phyloP scores from a whole-genome alignment of 768 basidiomycete genomes.

The Glaciozyma martinii region DNA sequence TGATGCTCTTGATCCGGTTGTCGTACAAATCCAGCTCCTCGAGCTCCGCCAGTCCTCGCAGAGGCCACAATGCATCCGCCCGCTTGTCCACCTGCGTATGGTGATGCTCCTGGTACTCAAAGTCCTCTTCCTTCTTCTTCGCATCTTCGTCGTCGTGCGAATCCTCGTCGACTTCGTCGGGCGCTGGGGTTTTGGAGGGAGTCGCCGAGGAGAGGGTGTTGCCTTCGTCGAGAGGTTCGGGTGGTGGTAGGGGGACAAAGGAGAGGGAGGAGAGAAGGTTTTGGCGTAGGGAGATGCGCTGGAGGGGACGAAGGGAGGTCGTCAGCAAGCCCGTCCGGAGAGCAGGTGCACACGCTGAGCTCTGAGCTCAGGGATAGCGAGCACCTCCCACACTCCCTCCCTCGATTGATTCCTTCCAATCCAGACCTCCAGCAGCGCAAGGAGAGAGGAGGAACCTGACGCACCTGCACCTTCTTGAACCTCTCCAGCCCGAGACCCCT shows the following conservation, averaged over 20 bases:
- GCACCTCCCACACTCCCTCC: neutral
- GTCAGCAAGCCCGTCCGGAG: neutral
- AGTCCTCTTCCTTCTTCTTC: conserved; percentile 34
- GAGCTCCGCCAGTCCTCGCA: conserved; percentile 49
- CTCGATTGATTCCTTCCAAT: too few relatives aligned
- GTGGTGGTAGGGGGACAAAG: conserved; percentile 17
- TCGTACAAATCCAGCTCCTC: conserved; percentile 94
- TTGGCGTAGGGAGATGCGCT: conserved; percentile 36
- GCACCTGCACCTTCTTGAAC: conserved; percentile 30
- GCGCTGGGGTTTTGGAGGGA: neutral
- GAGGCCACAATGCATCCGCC: conserved; percentile 19
- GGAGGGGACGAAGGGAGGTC: neutral
- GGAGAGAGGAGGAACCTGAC: neutral
- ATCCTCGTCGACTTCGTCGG: conserved; percentile 32
- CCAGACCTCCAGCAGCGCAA: neutral
- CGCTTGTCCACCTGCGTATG: neutral
- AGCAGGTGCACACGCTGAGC: neutral
- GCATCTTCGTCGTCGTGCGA: conserved; percentile 35
- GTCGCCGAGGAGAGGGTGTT: neutral
- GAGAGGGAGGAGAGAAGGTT: conserved; percentile 33
- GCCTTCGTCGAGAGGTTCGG: neutral
- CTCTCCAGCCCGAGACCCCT: conserved; percentile 26
- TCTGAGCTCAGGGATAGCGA: neutral
- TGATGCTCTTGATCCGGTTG: conserved; percentile 74
- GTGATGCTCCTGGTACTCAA: conserved; percentile 10